These are phyloP conservation scores for Esteya vermicola DNA, from an alignment of 2,329 filamentous ascomycete species.

Conservation along the genomic window DNA sequence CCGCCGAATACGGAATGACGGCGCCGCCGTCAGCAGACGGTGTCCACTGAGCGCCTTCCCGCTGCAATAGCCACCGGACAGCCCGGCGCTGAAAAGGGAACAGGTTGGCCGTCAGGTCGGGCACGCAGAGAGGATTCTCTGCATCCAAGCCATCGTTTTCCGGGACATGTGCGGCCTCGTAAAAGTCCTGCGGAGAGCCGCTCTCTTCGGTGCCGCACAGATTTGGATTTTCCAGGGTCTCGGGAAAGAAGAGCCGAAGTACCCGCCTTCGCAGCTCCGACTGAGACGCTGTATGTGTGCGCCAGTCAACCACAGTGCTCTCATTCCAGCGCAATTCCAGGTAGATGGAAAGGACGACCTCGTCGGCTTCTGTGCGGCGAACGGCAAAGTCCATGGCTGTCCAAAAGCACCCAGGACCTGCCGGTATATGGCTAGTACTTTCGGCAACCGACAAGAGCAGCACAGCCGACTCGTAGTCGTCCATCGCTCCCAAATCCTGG, in stretches of 20 bases:
- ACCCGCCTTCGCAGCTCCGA: background rate
- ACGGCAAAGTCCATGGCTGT: constrained; percentile 5
- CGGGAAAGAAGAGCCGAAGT: constrained; percentile 11
- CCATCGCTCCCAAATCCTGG: background rate
- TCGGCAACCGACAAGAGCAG: constrained; percentile 1
- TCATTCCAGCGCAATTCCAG: constrained; percentile 17
- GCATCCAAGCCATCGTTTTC: constrained; percentile 23
- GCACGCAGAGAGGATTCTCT: constrained; percentile 22
- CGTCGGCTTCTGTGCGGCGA: background rate
- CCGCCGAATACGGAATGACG: constrained; percentile 13
- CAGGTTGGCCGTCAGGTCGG: constrained; percentile 33
- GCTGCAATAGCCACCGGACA: constrained; percentile 53
- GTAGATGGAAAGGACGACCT: constrained; percentile 3
- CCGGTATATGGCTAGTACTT: background rate
- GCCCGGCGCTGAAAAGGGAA: constrained; percentile 62
- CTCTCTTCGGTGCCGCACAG: background rate
- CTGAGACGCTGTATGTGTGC: constrained; percentile 1
- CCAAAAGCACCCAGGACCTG: constrained; percentile 5
- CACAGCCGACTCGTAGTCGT: background rate
- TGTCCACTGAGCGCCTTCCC: constrained; percentile 46
- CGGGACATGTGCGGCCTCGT: constrained; percentile 53
- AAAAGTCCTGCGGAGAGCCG: constrained; percentile 44
- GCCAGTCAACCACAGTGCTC: constrained; percentile 8
- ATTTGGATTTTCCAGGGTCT: background rate
- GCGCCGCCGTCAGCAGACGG: constrained; percentile 3